Evolutionary conservation across 2,329 filamentous ascomycete species (phyloP).

Genomic region (Thelonectria rubi): DNA sequence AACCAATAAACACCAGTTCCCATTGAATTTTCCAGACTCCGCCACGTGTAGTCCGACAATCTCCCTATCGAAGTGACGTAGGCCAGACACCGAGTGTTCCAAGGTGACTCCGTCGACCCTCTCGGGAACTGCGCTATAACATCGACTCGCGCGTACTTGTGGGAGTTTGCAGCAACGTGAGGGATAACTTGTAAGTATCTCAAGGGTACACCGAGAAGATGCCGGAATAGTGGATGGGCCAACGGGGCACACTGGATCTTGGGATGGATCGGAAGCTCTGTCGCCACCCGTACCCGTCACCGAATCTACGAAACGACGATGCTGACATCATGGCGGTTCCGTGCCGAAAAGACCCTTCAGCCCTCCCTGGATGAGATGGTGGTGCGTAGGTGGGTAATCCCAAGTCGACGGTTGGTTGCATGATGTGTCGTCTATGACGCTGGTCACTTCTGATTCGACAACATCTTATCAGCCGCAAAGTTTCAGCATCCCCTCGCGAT

Average conservation of each 20-base stretch:
- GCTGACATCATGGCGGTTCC: conserved; percentile 37
- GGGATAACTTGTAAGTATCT: conserved; percentile 21
- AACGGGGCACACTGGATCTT: conserved; percentile 19
- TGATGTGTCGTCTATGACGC: conserved; percentile 29
- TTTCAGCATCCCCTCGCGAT: neutral
- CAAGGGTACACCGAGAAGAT: conserved; percentile 34
- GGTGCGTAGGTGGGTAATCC: neutral
- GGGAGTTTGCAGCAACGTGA: conserved; percentile 16
- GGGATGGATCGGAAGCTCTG: neutral
- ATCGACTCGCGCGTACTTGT: neutral
- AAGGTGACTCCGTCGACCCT: neutral
- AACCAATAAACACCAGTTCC: neutral
- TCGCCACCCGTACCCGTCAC: conserved; percentile 10
- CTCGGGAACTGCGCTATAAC: conserved; percentile 28
- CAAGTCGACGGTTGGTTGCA: conserved; percentile 24
- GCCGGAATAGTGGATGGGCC: conserved; percentile 30
- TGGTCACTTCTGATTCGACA: conserved; percentile 5
- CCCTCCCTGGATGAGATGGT: conserved; percentile 30
- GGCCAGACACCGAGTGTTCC: conserved; percentile 3
- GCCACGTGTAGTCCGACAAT: neutral
- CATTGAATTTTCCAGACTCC: neutral
- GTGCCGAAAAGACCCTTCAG: conserved; percentile 15
- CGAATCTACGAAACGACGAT: conserved; percentile 7
- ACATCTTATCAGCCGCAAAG: neutral
- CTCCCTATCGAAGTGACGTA: neutral